phyloP scores from a whole-genome alignment of 2,329 filamentous ascomycete species.

The Aspergillus flavus region DNA sequence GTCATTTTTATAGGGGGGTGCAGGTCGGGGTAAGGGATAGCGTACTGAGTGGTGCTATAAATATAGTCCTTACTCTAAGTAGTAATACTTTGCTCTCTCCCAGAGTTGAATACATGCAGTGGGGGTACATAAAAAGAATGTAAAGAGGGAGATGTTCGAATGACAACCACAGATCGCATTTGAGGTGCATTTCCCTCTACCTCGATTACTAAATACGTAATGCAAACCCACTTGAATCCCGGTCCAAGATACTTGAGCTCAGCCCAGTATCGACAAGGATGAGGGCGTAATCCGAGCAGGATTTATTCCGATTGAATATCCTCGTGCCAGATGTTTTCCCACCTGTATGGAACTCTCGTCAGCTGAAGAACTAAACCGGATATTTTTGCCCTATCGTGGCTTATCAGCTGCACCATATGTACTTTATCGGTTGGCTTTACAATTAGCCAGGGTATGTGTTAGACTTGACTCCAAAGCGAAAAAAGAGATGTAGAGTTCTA shows the following conservation, averaged over 20 bases:
- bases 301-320: neutral
- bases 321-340: neutral
- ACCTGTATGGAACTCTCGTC: neutral
- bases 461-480: neutral
- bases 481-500: neutral
- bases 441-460: neutral
- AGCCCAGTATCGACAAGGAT: neutral
- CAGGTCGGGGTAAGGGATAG: neutral
- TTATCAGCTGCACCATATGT: neutral
- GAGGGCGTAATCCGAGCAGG: neutral
- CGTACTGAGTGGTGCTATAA: neutral
- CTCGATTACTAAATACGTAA: neutral
- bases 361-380: conserved; percentile 1
- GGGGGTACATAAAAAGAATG: neutral
- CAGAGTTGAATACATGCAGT: neutral
- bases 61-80: neutral
- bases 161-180: neutral
- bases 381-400: neutral
- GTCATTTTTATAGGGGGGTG: neutral
- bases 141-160: neutral
- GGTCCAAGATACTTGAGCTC: neutral
- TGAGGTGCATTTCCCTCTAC: neutral
- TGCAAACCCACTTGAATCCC: neutral
- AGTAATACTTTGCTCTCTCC: neutral
- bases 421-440: neutral